Base-by-base conservation (phyloP, 306 rosid species). In the Vigna hirtella region DNA sequence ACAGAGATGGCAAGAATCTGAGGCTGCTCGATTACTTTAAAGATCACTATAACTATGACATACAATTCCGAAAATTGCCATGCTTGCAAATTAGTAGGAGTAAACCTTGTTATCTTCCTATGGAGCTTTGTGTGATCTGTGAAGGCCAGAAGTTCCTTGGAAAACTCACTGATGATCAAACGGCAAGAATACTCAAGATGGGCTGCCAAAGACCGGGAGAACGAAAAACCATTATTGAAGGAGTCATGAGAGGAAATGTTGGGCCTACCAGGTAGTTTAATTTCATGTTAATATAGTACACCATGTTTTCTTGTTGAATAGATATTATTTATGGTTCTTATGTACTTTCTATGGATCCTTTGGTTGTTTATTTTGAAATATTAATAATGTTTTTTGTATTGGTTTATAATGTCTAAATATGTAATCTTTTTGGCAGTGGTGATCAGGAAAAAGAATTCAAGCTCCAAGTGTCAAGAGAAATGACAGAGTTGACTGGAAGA, bases 91-190 rank as follows among this genome's bases (percentile, higher is more conserved):
- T 93, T 77, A 90, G 96, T 70, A 87, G 97, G 84, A 91, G 98
- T 18, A 96, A 91, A 75, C 98, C 97, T 16, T 96, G 99, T 76
- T 96, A 96, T 87, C 99, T 96, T 74, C 99, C 99, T 49, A 93
- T 96, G 98, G 99, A 96, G 90, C 97, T 93, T 53, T 96, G 99
- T 79, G 84, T 91, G 85, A 91, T 96, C 50, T 96, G 98, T 77
- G 97, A 96, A 85, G 99, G 99, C 66, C 99, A 96, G 85, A 96
- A 88, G 65, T 96, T 96, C 74, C 94, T 96, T 17, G 98, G 99
- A 26, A 96, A 93, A 82, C 87, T 96, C 0, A 90, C 97, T 0
- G 98, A 96, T 83, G 98, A 93, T 86, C 99, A 96, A 82, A 96
- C 97, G 6, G 97, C 97, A 64, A 86, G 87, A 82, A 96, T 96